phyloP scores from a whole-genome alignment of 441 rosid genomes.

The Corymbia calophylla region DNA sequence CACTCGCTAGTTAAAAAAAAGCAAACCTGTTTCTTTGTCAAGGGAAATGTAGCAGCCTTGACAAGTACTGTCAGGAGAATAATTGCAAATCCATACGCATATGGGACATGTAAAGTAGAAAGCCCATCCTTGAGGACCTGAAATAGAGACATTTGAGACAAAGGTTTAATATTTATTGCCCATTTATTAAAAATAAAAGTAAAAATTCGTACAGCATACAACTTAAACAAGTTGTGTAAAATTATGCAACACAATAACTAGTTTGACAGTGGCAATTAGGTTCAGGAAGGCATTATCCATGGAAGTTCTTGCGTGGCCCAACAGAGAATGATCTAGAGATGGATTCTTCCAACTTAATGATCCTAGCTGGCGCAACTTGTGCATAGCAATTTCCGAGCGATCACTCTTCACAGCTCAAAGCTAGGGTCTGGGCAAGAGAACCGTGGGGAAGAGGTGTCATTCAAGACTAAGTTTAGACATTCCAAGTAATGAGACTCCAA shows the following conservation, averaged over 20 bases:
- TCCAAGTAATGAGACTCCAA: not conserved
- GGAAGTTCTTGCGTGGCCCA: not conserved
- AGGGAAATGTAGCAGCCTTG: slow-evolving; percentile 87
- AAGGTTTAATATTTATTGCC: not conserved
- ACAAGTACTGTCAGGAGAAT: slow-evolving; percentile 82
- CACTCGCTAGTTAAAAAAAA: not conserved
- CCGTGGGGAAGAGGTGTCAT: not conserved
- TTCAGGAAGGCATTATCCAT: not conserved
- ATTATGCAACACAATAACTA: not conserved
- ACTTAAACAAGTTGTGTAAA: not conserved
- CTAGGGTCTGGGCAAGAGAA: not conserved
- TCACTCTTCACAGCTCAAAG: not conserved
- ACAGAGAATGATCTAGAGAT: not conserved
- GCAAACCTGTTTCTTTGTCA: slow-evolving; percentile 90
- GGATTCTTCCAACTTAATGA: not conserved
- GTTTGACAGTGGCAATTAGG: not conserved
- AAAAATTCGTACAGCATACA: not conserved
- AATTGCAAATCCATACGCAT: slow-evolving; percentile 89
- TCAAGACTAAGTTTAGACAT: not conserved
- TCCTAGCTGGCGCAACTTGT: not conserved
- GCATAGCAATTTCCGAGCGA: not conserved
- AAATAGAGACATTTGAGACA: slow-evolving; percentile 1
- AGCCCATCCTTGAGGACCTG: slow-evolving; percentile 85
- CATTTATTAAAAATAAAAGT: not conserved
- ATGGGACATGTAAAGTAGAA: slow-evolving; percentile 70